These are phyloP conservation scores for Ophiostoma sp. DNA, from an alignment of 2,329 filamentous ascomycete species.

Conservation along the genomic window DNA sequence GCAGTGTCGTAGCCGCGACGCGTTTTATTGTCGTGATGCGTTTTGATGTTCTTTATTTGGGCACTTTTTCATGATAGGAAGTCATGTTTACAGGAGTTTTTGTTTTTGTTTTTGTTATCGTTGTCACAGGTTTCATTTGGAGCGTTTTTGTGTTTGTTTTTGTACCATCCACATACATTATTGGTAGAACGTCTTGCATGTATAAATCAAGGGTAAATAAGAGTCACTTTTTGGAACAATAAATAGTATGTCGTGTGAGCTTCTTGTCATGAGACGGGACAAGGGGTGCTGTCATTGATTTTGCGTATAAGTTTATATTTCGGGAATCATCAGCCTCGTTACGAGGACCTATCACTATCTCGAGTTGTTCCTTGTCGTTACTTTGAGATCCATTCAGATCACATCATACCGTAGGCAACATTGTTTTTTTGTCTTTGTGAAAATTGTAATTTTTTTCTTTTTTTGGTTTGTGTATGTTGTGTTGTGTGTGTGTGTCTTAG, in stretches of 20 bases:
- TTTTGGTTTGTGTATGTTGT: slow-evolving; percentile 17
- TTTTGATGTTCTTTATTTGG: neutral
- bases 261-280: neutral
- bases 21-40: neutral
- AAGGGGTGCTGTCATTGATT: neutral
- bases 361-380: neutral
- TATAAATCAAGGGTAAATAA: neutral
- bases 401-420: neutral
- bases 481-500: neutral
- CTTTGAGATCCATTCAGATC: neutral
- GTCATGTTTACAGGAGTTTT: neutral
- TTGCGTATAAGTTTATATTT: neutral
- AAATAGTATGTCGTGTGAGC: neutral
- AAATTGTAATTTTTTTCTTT: slow-evolving; percentile 22
- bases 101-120: neutral
- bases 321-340: neutral
- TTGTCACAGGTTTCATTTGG: neutral
- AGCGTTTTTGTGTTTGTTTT: neutral
- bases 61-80: neutral
- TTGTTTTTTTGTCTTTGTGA: slow-evolving; percentile 2
- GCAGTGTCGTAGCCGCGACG: neutral
- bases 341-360: neutral
- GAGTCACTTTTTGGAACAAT: neutral
- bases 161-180: neutral
- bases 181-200: neutral